phyloP scores from a whole-genome alignment of 331 rosid genomes.

The Acacia concinna region DNA sequence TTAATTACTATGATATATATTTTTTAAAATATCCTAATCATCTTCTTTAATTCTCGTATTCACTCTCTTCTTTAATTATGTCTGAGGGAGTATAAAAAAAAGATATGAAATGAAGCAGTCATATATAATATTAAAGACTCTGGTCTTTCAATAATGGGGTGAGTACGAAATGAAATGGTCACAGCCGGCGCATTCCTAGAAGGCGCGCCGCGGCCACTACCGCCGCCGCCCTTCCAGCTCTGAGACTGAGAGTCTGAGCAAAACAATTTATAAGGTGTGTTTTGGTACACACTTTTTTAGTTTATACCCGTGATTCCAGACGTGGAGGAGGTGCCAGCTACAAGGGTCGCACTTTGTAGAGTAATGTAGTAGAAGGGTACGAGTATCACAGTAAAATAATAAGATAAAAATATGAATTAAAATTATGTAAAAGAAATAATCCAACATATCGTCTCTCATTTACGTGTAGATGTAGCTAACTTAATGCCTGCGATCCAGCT shows the following conservation, averaged over 20 bases:
- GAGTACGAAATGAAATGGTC: conserved; percentile 24
- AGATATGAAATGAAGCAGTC: no score
- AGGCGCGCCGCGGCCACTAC: conserved; percentile 33
- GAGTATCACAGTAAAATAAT: no score
- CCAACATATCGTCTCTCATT: neutral
- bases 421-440: no score
- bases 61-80: no score
- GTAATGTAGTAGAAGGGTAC: neutral
- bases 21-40: no score
- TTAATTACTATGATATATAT: no score
- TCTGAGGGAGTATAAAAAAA: no score
- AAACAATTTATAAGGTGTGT: conserved; percentile 33
- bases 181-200: conserved; percentile 39
- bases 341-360: conserved; percentile 1
- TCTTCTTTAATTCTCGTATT: no score
- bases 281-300: conserved; percentile 29
- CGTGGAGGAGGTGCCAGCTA: conserved; percentile 35
- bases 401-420: no score
- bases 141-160: conserved; percentile 35
- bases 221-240: conserved; percentile 38
- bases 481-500: neutral
- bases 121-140: neutral
- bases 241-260: conserved; percentile 30
- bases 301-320: conserved; percentile 43
- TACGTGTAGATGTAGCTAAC: neutral